A percentile compares a stretch with the other conserved stretches of the same genome.
Evolutionary conservation across 2,329 filamentous ascomycete genomes (phyloP).

Genomic region (Aspergillus sp.): DNA sequence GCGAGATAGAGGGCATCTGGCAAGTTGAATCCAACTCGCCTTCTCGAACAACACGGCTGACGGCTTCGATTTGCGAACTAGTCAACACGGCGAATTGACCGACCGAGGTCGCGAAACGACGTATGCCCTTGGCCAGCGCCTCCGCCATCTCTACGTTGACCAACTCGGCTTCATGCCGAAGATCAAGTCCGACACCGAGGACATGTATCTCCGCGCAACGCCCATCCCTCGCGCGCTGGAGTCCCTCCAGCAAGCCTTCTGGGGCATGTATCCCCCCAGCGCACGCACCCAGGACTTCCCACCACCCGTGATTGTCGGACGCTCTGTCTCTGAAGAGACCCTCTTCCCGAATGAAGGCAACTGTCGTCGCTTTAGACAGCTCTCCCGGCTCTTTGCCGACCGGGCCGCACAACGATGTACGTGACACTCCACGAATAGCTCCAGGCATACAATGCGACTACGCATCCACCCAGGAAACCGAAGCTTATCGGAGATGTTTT

Average conservation of each 20-base stretch:
- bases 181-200: conserved; percentile 54
- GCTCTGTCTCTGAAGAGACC: conserved; percentile 69
- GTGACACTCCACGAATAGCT: background rate
- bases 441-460: no score
- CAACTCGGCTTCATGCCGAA: conserved; percentile 70
- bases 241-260: conserved; percentile 72
- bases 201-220: conserved; percentile 72
- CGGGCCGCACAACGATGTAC: conserved; percentile 66
- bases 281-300: conserved; percentile 54
- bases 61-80: conserved; percentile 20
- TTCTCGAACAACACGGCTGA: conserved; percentile 2
- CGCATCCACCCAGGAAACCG: background rate
- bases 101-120: conserved; percentile 73
- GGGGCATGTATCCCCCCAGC: conserved; percentile 68
- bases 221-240: conserved; percentile 74
- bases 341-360: conserved; percentile 75
- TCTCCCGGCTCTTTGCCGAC: conserved; percentile 69
- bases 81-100: conserved; percentile 65
- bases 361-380: conserved; percentile 69
- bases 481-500: background rate
- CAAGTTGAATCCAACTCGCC: conserved; percentile 46
- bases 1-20: conserved; percentile 78
- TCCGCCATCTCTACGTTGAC: conserved; percentile 72
- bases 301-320: conserved; percentile 64
- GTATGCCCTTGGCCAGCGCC: conserved; percentile 63